Evolutionary conservation across 306 rosid genomes (phyloP).

Genomic region (Alnus rubra): DNA sequence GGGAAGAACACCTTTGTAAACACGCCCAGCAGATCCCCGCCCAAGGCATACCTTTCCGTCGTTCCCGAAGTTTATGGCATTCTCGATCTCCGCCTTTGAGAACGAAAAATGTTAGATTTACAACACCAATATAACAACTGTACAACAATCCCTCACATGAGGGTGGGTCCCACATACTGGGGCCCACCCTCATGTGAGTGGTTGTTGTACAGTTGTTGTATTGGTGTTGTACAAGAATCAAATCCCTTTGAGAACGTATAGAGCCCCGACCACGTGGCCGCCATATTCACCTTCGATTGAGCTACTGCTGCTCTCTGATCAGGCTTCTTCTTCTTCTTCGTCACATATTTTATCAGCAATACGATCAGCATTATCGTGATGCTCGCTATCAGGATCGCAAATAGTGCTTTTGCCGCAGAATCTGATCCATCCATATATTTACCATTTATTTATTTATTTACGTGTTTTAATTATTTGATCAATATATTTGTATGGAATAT

Average conservation of each 20-base stretch:
- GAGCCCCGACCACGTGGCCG: conserved; percentile 58
- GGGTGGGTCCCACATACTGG: too few species aligned
- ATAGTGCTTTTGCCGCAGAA: conserved; percentile 20
- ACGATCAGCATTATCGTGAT: conserved; percentile 31
- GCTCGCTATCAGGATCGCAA: conserved; percentile 28
- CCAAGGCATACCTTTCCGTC: conserved; percentile 60
- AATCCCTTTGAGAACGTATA: conserved; percentile 68
- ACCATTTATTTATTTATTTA: too few species aligned
- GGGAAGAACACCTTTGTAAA: conserved; percentile 74
- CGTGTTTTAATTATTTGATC: too few species aligned
- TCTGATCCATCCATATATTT: conserved; percentile 13
- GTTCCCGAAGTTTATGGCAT: conserved; percentile 45
- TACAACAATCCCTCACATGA: too few species aligned
- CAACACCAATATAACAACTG: too few species aligned
- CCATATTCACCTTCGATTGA: conserved; percentile 25
- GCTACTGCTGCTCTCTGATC: conserved; percentile 1
- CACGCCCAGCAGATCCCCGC: conserved; percentile 82
- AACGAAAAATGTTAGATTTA: too few species aligned
- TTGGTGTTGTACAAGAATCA: too few species aligned
- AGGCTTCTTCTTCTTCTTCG: conserved; percentile 59
- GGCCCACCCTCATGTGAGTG: too few species aligned
- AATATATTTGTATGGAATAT: too few species aligned
- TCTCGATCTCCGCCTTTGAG: conserved; percentile 69
- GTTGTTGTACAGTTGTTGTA: too few species aligned
- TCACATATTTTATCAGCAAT: conserved; percentile 39